Conservation (phyloP, 371 early-diverging fungal species). For the Blakeslea trispora region DNA sequence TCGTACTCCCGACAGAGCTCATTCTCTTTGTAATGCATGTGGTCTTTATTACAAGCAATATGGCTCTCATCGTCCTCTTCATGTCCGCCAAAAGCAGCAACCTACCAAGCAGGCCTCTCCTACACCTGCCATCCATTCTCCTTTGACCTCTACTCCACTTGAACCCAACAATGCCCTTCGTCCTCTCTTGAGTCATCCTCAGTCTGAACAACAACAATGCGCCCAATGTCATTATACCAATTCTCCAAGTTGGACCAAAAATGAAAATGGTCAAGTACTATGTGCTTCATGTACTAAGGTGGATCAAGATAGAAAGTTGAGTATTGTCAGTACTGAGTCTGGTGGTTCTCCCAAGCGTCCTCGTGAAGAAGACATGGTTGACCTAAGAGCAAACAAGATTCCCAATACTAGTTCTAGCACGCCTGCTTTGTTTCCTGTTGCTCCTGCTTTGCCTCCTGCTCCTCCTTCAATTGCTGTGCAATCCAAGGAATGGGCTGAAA, state of each 20-base stretch:
- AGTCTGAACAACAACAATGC: conserved; percentile 43
- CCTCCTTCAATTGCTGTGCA: conserved; percentile 16
- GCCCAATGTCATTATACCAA: conserved; percentile 79
- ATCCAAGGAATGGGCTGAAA: conserved; percentile 46
- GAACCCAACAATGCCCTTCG: conserved; percentile 2
- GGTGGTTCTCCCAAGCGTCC: conserved; percentile 10
- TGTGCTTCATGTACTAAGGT: conserved; percentile 93
- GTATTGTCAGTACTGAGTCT: neutral
- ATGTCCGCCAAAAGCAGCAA: conserved; percentile 57
- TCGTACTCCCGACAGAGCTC: conserved; percentile 72
- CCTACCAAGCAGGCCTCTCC: conserved; percentile 13
- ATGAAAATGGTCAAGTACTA: conserved; percentile 72
- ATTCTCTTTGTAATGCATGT: conserved; percentile 85
- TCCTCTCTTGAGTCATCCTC: conserved; percentile 19
- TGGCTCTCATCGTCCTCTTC: conserved; percentile 68
- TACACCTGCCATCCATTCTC: neutral
- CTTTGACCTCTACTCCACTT: conserved; percentile 4
- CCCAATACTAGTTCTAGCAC: neutral
- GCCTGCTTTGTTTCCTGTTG: conserved; percentile 16
- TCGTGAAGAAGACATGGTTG: conserved; percentile 8
- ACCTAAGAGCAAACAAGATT: conserved; percentile 5
- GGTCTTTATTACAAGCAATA: conserved; percentile 81
- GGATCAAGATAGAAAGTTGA: neutral
- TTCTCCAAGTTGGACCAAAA: conserved; percentile 86
- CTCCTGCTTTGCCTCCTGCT: conserved; percentile 16